phyloP scores from a whole-genome alignment of 768 basidiomycete species.

The Trametes cingulata region DNA sequence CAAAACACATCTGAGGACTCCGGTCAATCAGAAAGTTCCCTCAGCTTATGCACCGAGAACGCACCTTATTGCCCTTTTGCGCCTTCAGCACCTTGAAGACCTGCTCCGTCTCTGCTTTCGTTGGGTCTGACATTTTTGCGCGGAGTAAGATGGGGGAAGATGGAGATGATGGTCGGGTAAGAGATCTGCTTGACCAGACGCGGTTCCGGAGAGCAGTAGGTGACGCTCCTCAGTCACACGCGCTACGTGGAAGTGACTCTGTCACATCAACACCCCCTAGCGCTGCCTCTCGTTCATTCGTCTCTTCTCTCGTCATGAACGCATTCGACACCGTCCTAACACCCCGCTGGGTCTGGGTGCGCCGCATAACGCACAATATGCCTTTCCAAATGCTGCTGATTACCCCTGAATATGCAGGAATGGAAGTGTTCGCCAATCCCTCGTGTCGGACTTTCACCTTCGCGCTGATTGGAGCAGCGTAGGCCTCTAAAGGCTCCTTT shows the following conservation, averaged over 20 bases:
- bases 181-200: neutral
- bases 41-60: neutral
- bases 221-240: neutral
- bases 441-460: too few species aligned
- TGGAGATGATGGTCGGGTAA: slow-evolving; percentile 1
- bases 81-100: slow-evolving; percentile 79
- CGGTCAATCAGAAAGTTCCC: slow-evolving; percentile 6
- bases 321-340: too few species aligned
- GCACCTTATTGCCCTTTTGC: slow-evolving; percentile 88
- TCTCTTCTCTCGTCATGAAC: too few species aligned
- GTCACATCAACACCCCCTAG: too few species aligned
- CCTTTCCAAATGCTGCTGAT: too few species aligned
- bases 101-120: slow-evolving; percentile 85
- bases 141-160: neutral
- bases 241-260: neutral
- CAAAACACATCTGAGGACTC: slow-evolving; percentile 75
- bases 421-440: too few species aligned
- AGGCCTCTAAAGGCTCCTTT: too few species aligned
- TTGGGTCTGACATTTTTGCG: slow-evolving; percentile 63
- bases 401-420: too few species aligned
- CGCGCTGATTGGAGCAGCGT: too few species aligned
- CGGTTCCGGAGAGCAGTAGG: neutral
- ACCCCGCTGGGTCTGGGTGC: too few species aligned
- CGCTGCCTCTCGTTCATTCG: too few species aligned
- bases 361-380: too few species aligned